Evolutionary conservation across 441 rosid genomes (phyloP), one percentile per base, ranked within the genome.

Genomic region (Populus hybrid): DNA sequence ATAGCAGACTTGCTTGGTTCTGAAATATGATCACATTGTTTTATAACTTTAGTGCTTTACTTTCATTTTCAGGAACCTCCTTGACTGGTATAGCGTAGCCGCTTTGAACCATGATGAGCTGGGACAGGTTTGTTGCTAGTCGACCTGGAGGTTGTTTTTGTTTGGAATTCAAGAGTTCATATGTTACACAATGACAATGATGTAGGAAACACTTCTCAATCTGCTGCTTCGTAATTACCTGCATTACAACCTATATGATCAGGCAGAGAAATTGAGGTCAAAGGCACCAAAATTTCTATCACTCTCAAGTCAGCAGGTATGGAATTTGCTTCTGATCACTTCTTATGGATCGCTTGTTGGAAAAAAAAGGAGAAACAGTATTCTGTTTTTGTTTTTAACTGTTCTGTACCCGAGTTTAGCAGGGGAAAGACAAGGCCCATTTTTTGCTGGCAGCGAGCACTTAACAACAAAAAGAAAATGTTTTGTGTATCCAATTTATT

Each of bases 221-320:
- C 32, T 30, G 32, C 4, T 30, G 32, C 32, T 30, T 69, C 92
- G 92, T 72, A 91, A 91, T 79, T 91, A 91, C 78, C 92, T 91
- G 78, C 92, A 91, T 80, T 91, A 91, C 85, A 89, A 87, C 79
- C 82, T 88, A 59, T 91, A 91, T 78, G 93, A 91, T 80, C 95
- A 89, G 79, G 95, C 93, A 57, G 95, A 91, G 85, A 91, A 91
- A 85, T 86, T 91, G 81, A 84, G 95, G 73, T 89, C 95, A 24
- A 91, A 91, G 83, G 95, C 93, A 30, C 89, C 93, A 30, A 74
- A 88, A 76, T 88, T 89, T 83, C 91, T 85, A 80, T 89, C 93
- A 6, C 93, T 85, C 82, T 90, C 91, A 67, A 90, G 87, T 74
- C 91, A 90, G 76, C 93, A 90, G 90, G 93, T 75, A 83, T 35